Percentiles rank a stretch among this genome's conserved stretches.
Evolutionary conservation across 495 filamentous ascomycete genomes (phyloP).

Genomic region (Ramalina peruviana): DNA sequence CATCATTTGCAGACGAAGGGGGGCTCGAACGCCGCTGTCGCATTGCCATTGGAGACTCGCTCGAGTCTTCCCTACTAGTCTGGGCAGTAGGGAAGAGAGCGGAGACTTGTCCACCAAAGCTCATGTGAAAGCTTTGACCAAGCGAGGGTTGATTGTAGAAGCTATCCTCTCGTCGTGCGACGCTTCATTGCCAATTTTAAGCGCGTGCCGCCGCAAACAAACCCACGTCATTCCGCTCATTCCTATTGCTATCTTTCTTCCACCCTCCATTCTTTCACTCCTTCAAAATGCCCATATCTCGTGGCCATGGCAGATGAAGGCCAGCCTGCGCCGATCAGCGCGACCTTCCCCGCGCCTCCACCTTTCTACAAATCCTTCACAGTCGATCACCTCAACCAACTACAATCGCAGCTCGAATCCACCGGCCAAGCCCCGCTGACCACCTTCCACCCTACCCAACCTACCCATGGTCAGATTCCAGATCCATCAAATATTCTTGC

Average conservation of each 20-base stretch:
- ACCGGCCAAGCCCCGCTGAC: slow-evolving; percentile 27
- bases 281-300: not conserved
- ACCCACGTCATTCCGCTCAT: too few species aligned
- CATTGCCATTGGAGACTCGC: not conserved
- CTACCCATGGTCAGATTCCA: not conserved
- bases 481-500: slow-evolving; percentile 48
- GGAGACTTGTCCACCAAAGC: not conserved
- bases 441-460: not conserved
- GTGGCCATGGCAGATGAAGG: slow-evolving; percentile 38
- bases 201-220: too few species aligned
- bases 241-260: too few species aligned
- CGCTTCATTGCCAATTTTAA: too few species aligned
- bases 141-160: too few species aligned
- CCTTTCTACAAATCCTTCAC: slow-evolving; percentile 88
- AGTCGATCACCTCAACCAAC: slow-evolving; percentile 52
- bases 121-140: not conserved
- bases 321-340: slow-evolving; percentile 30
- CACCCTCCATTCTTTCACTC: too few species aligned
- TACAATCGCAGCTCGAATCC: slow-evolving; percentile 37
- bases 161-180: too few species aligned
- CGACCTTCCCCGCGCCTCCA: slow-evolving; percentile 69
- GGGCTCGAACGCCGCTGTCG: not conserved
- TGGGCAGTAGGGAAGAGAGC: not conserved
- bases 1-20: not conserved
- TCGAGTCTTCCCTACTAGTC: not conserved